Evolutionary conservation across 176 grass and related monocot genomes (phyloP), one percentile per base, ranked within the genome.

Genomic region (Oryza glumipatula): DNA sequence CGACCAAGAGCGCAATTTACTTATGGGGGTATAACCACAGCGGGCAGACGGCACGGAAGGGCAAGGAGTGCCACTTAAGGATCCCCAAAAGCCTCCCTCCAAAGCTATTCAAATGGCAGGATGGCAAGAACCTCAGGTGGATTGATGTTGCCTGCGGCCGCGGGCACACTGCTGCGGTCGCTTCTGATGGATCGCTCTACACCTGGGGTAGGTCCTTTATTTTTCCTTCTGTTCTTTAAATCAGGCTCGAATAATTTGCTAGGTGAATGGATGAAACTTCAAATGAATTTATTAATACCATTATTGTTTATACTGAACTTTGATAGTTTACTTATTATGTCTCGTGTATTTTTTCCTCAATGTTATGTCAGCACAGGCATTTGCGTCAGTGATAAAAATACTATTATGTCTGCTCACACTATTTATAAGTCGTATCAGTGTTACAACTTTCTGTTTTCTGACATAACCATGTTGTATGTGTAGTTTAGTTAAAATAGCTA

Each of bases 21-120:
- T 64, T 92, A 60, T 95, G 96, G 96, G 96, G 96, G 21, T 98
- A 98, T 73, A 98, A 98, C 56, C 85, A 98, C 10, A 95, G 89
- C 35, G 96, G 96, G 2, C 96, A 98, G 78, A 98, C 93, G 11
- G 93, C 93, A n/a, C 78, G 93, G 48, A 92, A 94, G 69, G 91
- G 88, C 43, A 90, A 92, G 74, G 83, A 86, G 41, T 77, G 76
- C 72, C 87, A 98, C 76, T 70, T 95, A 86, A 95, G 96, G 73
- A 95, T 98, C 83, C 96, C 96, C 39, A 94, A 88, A 80, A 92
- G 85, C 76, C 93, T 98, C 30, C 84, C 96, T 36, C 85, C 91
- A 21, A 95, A 86, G 63, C 76, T 95, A 21, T 98, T 98, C 69
- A 85, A 90, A 58, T 87, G 76, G 70, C 35, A 73, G 11, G 71